Evolutionary conservation across 495 filamentous ascomycete species (phyloP).

Genomic region (Penicillium salamii): DNA sequence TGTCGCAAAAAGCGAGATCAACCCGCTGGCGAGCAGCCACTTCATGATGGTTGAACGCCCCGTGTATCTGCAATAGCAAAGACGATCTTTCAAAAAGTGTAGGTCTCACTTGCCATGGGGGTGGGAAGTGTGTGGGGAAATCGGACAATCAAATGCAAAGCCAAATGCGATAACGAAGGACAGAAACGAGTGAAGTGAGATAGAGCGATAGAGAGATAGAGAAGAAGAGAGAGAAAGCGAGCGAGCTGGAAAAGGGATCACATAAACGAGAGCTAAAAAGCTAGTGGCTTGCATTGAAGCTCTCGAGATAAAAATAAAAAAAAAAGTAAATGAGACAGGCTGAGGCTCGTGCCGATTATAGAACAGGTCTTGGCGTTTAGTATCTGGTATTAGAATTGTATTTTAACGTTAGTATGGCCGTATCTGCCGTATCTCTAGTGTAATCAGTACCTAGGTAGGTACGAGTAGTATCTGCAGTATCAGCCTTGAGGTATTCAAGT

Average conservation of each 20-base stretch:
- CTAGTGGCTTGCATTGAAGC: constrained; percentile 6
- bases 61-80: no score
- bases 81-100: no score
- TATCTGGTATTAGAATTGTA: no score
- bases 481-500: neutral
- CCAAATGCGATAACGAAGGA: neutral
- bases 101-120: constrained; percentile 1
- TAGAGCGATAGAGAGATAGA: neutral
- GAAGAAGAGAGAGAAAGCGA: no score
- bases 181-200: neutral
- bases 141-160: neutral
- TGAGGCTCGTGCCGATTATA: constrained; percentile 1
- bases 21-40: constrained; percentile 30
- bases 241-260: neutral
- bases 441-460: no score
- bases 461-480: neutral
- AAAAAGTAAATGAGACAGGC: constrained; percentile 4
- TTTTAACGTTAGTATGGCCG: no score
- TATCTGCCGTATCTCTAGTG: no score
- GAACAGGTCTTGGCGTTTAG: neutral
- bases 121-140: neutral
- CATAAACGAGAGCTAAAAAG: constrained; percentile 1
- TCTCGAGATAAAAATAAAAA: constrained; percentile 11
- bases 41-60: constrained; percentile 23
- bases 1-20: constrained; percentile 32